Conservation (phyloP, 2,329 filamentous ascomycete genomes). For the Cercospora citrullina region DNA sequence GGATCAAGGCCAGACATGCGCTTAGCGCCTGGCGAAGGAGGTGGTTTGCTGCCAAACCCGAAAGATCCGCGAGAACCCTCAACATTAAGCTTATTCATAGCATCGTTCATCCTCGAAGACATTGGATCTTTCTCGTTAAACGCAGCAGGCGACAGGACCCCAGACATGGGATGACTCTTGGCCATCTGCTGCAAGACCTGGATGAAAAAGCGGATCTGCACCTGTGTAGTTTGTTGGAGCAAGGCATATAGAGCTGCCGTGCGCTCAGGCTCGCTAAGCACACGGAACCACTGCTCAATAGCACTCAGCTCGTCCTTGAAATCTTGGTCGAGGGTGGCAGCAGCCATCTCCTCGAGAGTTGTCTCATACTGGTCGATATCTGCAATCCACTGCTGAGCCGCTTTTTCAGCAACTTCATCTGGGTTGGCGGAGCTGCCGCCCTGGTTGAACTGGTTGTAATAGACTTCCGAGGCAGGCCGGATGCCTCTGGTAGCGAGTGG, state of each 20-base stretch:
- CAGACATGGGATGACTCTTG: conserved; percentile 95
- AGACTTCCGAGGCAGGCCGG: conserved; percentile 90
- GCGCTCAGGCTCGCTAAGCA: conserved; percentile 92
- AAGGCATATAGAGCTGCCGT: conserved; percentile 94
- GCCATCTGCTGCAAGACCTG: conserved; percentile 99
- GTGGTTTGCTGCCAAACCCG: conserved; percentile 63
- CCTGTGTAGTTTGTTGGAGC: conserved; percentile 96
- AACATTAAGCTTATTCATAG: conserved; percentile 91
- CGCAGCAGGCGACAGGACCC: conserved; percentile 88
- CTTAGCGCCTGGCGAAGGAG: conserved; percentile 76
- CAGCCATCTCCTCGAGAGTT: conserved; percentile 98
- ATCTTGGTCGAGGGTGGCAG: conserved; percentile 96
- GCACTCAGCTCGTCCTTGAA: conserved; percentile 99
- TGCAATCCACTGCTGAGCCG: conserved; percentile 96
- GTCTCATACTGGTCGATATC: conserved; percentile 99
- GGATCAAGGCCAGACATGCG: conserved; percentile 92
- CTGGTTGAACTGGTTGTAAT: conserved; percentile 74
- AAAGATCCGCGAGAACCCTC: conserved; percentile 86
- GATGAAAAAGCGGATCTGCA: conserved; percentile 98
- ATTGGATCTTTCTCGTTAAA: conserved; percentile 96
- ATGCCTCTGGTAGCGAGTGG: conserved; percentile 74
- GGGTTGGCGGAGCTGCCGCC: conserved; percentile 65
- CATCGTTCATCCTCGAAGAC: conserved; percentile 92
- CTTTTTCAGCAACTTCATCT: conserved; percentile 88
- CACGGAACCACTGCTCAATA: conserved; percentile 99